A percentile compares a stretch with the other conserved stretches of the same genome.
Evolutionary conservation across 352 stramenopile genomes (phyloP).

Genomic region (Pythium coloratum): DNA sequence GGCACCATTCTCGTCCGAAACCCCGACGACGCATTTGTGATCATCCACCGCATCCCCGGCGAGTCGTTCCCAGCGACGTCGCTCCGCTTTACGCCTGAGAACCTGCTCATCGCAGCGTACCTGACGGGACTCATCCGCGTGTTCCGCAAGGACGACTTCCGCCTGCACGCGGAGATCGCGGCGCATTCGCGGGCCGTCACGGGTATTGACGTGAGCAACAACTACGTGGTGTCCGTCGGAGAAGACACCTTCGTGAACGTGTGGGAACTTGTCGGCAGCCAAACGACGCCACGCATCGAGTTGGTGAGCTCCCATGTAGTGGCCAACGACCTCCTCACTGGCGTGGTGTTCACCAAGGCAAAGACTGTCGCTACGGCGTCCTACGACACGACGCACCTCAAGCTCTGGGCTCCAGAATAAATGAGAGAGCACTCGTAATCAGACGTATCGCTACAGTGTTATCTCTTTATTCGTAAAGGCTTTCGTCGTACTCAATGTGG

Average conservation of each 20-base stretch:
- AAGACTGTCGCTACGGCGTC: conserved; percentile 56
- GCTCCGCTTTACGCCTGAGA: conserved; percentile 54
- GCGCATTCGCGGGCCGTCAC: conserved; percentile 73
- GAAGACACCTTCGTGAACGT: conserved; percentile 84
- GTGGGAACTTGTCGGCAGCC: conserved; percentile 50
- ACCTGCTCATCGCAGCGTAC: conserved; percentile 60
- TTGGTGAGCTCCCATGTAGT: conserved; percentile 63
- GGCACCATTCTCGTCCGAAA: conserved; percentile 61
- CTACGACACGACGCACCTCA: conserved; percentile 72
- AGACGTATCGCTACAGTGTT: not conserved
- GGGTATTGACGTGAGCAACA: conserved; percentile 51
- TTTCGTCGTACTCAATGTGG: conserved; percentile 86
- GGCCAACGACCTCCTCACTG: conserved; percentile 62
- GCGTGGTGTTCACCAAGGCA: conserved; percentile 47
- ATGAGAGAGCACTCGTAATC: not conserved
- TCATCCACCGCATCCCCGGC: conserved; percentile 58
- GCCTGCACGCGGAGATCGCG: conserved; percentile 59
- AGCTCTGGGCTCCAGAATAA: conserved; percentile 68
- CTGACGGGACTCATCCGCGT: conserved; percentile 59
- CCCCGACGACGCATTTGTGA: conserved; percentile 51
- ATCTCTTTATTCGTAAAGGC: conserved; percentile 63
- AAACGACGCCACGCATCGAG: conserved; percentile 32
- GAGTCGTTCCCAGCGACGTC: conserved; percentile 46
- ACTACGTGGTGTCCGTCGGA: conserved; percentile 57
- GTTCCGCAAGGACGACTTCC: conserved; percentile 50